Conservation (phyloP, 2,329 filamentous ascomycete genomes). For the Atkinsonella texensis region DNA sequence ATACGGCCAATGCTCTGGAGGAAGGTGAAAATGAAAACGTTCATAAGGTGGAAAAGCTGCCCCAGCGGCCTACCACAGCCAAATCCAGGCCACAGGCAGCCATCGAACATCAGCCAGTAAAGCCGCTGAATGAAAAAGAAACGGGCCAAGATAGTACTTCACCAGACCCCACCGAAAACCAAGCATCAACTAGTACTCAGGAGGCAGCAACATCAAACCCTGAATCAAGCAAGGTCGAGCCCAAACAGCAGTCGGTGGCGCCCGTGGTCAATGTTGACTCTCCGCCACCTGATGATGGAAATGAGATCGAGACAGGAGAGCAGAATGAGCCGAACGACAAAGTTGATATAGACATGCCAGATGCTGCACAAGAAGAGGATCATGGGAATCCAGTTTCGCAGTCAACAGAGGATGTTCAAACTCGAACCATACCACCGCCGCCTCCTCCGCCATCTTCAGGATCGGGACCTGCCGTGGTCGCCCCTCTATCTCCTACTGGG, state of each 20-base stretch:
- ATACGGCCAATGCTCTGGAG: conserved; percentile 42
- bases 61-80: conserved; percentile 40
- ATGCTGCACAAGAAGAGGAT: conserved; percentile 41
- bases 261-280: conserved; percentile 31
- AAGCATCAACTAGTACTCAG: conserved; percentile 31
- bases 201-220: conserved; percentile 29
- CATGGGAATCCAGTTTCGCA: conserved; percentile 30
- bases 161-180: conserved; percentile 30
- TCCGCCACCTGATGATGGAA: conserved; percentile 18
- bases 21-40: conserved; percentile 40
- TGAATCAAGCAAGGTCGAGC: conserved; percentile 32
- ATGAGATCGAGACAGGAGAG: conserved; percentile 15
- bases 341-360: conserved; percentile 56
- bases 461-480: conserved; percentile 28
- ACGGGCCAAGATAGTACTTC: conserved; percentile 21
- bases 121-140: conserved; percentile 38
- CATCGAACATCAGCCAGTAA: conserved; percentile 33
- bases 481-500: conserved; percentile 27
- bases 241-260: conserved; percentile 32
- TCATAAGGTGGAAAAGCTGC: conserved; percentile 46
- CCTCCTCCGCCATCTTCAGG: conserved; percentile 28
- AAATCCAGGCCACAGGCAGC: conserved; percentile 41
- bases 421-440: conserved; percentile 27
- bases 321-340: conserved; percentile 33
- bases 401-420: conserved; percentile 24